Evolutionary conservation across 1,284 basidiomycete genomes (phyloP), one percentile per base, ranked within the genome.

Genomic region (Melampsora abietis-canadensis): DNA sequence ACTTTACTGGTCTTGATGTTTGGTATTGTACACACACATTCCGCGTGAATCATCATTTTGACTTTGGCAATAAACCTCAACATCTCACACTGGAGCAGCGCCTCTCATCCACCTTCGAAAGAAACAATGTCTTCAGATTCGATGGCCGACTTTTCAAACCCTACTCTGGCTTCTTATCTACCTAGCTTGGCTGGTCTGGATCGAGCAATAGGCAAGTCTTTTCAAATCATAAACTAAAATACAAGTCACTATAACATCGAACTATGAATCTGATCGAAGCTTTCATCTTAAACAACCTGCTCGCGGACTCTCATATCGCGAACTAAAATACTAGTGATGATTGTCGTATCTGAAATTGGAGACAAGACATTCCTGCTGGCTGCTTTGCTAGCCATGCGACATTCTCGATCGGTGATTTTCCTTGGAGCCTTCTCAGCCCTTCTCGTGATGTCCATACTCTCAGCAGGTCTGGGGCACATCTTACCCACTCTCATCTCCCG

Each of bases 291-390:
- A 27, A 57, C 0, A 57, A 21, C 15, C 3, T 57, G 27, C 24
- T 31, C 19, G 34, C 34, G 51, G 8, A 19, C 60, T 57, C 51
- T 21, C 30, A 51, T 30, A 51, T n/a, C 21, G 2, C n/a, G 0
- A 59, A 37, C 0, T 19, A 27, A 19, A 19, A 0, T 30, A 44
- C 21, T 34, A 46, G 60, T 44, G 30, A 54, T 64, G 30, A 37
- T 48, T n/a, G 68, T 80, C 76, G 80, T 84, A 47, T 83, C 82
- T 17, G 83, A 84, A 76, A 81, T 84, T 77, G 94, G 95, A 62
- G 96, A 98, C 88, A 98, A 98, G 83, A 98, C 95, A 0, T 98
- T 98, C 82, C 88, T 98, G 76, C 97, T 98, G 63, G 86, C 95
- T 27, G 96, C 95, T 75, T 94, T 99, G 79, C 89, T 99, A 78